phyloP scores from a whole-genome alignment of 2,329 filamentous ascomycete species.

The Gaeumannomyces sp. region DNA sequence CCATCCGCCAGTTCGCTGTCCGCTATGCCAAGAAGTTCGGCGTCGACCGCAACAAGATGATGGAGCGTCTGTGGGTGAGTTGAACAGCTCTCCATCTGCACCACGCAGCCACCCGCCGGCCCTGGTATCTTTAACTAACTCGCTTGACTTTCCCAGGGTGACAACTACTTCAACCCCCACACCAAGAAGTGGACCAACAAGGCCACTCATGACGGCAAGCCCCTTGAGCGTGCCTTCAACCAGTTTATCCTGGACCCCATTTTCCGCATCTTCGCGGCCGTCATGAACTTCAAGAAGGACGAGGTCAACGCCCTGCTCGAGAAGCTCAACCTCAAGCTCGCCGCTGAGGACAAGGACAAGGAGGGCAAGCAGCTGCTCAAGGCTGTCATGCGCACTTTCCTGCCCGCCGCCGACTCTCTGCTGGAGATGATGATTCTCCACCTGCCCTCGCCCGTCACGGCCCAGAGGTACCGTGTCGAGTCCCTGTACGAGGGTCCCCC shows the following conservation, averaged over 20 bases:
- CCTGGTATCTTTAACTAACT: constrained; percentile 12
- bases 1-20: constrained; percentile 91
- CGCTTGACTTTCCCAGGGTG: constrained; percentile 47
- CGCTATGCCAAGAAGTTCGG: constrained; percentile 99
- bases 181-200: constrained; percentile 99
- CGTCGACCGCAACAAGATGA: constrained; percentile 99
- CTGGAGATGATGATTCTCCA: constrained; percentile 99
- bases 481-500: constrained; percentile 96
- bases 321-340: constrained; percentile 94
- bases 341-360: constrained; percentile 78
- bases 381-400: constrained; percentile 97
- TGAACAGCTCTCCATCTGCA: neutral
- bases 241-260: constrained; percentile 99
- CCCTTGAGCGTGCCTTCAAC: constrained; percentile 94
- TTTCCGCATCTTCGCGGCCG: constrained; percentile 94
- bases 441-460: constrained; percentile 89
- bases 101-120: too few species aligned
- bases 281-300: constrained; percentile 99
- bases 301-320: constrained; percentile 75
- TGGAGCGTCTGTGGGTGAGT: constrained; percentile 96
- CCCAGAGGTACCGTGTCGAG: constrained; percentile 96
- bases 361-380: constrained; percentile 98
- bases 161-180: constrained; percentile 99
- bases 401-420: constrained; percentile 95
- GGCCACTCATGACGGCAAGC: constrained; percentile 75